Evolutionary conservation across 164 flowering plant genomes (phyloP).

Genomic region (Vitis cinerea): DNA sequence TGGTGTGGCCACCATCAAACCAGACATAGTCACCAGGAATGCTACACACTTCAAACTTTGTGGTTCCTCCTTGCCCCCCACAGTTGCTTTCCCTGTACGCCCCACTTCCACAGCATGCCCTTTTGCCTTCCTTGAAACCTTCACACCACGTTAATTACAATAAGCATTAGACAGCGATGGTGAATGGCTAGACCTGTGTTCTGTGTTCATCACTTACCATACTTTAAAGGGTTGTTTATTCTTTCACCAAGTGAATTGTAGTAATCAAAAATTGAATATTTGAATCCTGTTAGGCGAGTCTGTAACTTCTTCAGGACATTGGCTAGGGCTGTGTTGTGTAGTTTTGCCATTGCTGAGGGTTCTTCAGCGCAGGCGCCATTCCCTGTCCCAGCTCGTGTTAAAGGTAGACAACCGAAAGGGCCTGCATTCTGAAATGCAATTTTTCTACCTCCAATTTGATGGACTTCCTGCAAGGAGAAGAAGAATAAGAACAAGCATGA

Average conservation of each 20-base stretch:
- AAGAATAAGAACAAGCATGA: no score
- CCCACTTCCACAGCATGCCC: slow-evolving; percentile 47
- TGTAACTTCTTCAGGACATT: slow-evolving; percentile 13
- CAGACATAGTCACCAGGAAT: slow-evolving; percentile 23
- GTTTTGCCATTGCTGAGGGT: slow-evolving; percentile 3
- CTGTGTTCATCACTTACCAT: slow-evolving; percentile 2
- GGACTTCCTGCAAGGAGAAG: no score
- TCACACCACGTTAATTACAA: neutral
- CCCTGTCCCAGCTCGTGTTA: neutral
- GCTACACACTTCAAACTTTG: slow-evolving; percentile 22
- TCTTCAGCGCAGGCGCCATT: slow-evolving; percentile 14
- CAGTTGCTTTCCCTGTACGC: slow-evolving; percentile 28
- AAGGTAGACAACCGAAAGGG: slow-evolving; percentile 22
- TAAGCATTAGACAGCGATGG: neutral
- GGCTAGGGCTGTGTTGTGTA: slow-evolving; percentile 20
- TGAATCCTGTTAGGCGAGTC: slow-evolving; percentile 17
- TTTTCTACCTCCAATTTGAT: slow-evolving; percentile 14
- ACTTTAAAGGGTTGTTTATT: slow-evolving; percentile 14
- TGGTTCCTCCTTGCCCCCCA: slow-evolving; percentile 18
- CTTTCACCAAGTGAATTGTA: slow-evolving; percentile 1
- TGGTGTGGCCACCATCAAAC: slow-evolving; percentile 23
- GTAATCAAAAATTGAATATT: slow-evolving; percentile 10
- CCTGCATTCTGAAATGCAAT: slow-evolving; percentile 9
- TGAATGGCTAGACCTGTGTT: neutral
- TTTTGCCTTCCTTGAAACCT: slow-evolving; percentile 37